Base-by-base conservation (phyloP, 179 eudicot genomes). In the Actinidia arguta region DNA sequence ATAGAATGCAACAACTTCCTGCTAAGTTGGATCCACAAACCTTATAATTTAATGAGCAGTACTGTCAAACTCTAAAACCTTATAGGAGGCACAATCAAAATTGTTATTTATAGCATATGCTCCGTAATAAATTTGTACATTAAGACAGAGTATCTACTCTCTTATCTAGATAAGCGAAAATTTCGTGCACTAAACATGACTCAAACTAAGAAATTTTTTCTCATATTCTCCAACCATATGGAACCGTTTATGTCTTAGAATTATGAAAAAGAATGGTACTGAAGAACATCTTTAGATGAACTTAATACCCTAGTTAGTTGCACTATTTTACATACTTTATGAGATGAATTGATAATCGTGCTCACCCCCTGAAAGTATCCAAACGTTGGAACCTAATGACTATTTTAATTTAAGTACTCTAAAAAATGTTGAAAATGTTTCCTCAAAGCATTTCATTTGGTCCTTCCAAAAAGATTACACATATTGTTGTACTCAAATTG, bases 301-400 rank as follows among this genome's bases (percentile, higher is more conserved):
- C 24, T 54, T 54, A 39, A 27, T 52, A 8, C 25, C 62, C 44
- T 74, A 17, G 4, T 52, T 52, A 61, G 25, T 25, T 8, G 22
- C 18, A 10, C 4, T 5, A 18, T 31, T 24, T 14, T 5, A 16
- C 25, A 50, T 8, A 78, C 81, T 25, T 78, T 47, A 64, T 20
- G 75, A 79, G 67, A 67, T 27, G 13, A 42, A 70, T 79, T 17
- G 62, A 25, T 54, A 68, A 70, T 52, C 52, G 82, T 80, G 76
- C 55, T 80, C 76, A 68, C 68, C 82, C 76, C 31, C 22, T 17
- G 56, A 66, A 78, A 64, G 74, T 11, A 31, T 18, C 11, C 14
- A 6, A 59, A 59, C 70, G 36, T 77, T 59, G 13, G 55, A 20
- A 61, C 31, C 22, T 42, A 42, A 73, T 73, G 17, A 51, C 77